Conservation (phyloP, 129 eudicot genomes). For the carrot (Daucus carota) region DH1_v3.0 NC_030387.2:19491001-19491500, state of each 20-base stretch:
- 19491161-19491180: constrained; percentile 47
- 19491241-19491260: neutral
- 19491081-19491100: constrained; percentile 25
- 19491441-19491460: constrained; percentile 8
- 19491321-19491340: neutral
- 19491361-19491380: neutral
- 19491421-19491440: constrained; percentile 46
- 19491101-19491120: constrained; percentile 74
- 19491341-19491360: neutral
- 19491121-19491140: constrained; percentile 57
- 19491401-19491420: constrained; percentile 30
- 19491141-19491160: constrained; percentile 70
- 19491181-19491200: neutral
- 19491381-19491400: neutral
- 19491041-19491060: too few relatives aligned
- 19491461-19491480: too few relatives aligned
- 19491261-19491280: neutral
- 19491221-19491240: neutral
- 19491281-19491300: neutral
- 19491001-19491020: constrained; percentile 9
- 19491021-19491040: too few relatives aligned
- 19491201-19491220: neutral
- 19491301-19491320: neutral
- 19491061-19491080: too few relatives aligned
- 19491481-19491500: too few relatives aligned